Evolutionary conservation across 2,329 filamentous ascomycete species (phyloP), one percentile per base, ranked within the genome.

Genomic region (Niveomyces coronatus): DNA sequence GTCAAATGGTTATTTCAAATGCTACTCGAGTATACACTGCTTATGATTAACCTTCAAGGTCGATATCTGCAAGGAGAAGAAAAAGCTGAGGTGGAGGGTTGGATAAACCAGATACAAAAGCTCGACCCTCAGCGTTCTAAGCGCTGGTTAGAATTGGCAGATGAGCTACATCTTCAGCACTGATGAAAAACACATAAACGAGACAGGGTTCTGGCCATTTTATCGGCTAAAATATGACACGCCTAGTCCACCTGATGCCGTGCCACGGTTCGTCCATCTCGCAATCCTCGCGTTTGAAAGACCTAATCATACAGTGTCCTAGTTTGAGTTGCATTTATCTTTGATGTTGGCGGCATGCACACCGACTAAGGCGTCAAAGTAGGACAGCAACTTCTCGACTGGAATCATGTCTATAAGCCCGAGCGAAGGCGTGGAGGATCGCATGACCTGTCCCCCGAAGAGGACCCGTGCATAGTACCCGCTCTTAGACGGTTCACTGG

Each of bases 1-100:
- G 55, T 64, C 56, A 93, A 94, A 60, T 91, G 86, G 75, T 83
- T 94, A 31, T 94, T 94, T 53, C 85, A 94, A 58, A 82, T 82
- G 5, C 65, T 96, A 35, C 69, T 96, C 17, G 76, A 85, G 45
- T 87, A 85, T 52, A 79, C 79, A 1, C 53, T 80, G 20, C 62
- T 66, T 22, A 57, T 82, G n/a, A 68, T 66, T 39, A 56, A 58
- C n/a, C 51, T 83, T 43, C 69, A 70, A 49, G 58, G 61, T 58
- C 50, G 61, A 31, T 52, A 57, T 41, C 67, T 55, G 3, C 46
- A 47, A 9, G 41, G 44, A 2, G 53, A 62, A 5, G 65, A 73
- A 45, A 59, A 60, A 42, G 50, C 51, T 8, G 66, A 74, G 35
- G 56, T 80, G 29, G 50, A 56, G 32, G 52, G 46, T 31, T 85